phyloP scores from a whole-genome alignment of 2,329 filamentous ascomycete genomes.

The Xylaria sp. region DNA sequence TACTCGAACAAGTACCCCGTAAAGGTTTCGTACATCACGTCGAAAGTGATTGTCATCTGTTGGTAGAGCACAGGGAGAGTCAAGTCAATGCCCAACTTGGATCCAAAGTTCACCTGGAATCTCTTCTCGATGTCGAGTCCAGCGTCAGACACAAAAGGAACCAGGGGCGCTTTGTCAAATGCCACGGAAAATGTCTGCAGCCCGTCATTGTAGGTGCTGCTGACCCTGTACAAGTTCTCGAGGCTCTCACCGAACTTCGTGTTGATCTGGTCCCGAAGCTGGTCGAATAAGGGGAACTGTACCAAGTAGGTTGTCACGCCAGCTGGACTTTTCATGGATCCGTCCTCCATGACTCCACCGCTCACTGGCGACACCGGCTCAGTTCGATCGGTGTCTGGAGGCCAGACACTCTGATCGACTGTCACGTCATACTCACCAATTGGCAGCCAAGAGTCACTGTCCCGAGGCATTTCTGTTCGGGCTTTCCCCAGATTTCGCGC shows the following conservation, averaged over 20 bases:
- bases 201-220: background rate
- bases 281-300: background rate
- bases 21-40: background rate
- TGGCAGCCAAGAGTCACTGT: background rate
- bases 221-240: background rate
- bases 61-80: constrained; percentile 1
- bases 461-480: background rate
- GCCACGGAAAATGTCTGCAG: background rate
- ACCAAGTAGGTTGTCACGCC: background rate
- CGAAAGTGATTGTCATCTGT: background rate
- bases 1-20: background rate
- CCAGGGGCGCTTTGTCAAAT: background rate
- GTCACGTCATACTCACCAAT: background rate
- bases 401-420: background rate
- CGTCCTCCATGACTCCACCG: background rate
- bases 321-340: background rate
- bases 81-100: background rate
- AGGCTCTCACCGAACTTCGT: background rate
- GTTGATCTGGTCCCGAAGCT: constrained; percentile 1
- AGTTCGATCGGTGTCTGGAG: background rate
- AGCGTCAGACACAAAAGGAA: background rate
- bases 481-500: background rate
- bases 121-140: background rate
- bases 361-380: background rate
- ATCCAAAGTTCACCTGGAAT: background rate